Evolutionary conservation across 2,329 filamentous ascomycete species (phyloP).

Genomic region (Venturia asperata): DNA sequence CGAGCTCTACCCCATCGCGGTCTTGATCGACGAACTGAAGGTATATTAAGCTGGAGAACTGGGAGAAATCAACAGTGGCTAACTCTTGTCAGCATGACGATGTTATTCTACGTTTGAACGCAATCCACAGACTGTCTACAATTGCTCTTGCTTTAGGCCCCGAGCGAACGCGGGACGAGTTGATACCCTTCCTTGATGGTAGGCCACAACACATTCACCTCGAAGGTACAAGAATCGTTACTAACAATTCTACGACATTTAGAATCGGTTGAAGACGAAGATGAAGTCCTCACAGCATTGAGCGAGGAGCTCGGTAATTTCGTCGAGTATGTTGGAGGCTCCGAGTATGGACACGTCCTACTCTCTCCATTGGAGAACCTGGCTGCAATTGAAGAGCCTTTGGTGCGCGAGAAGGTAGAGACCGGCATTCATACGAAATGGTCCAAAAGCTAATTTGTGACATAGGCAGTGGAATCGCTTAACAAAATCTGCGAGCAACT

Average conservation of each 20-base stretch:
- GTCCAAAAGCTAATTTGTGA: conserved; percentile 26
- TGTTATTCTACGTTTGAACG: conserved; percentile 94
- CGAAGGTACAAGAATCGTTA: background rate
- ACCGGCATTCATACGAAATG: background rate
- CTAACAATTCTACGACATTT: conserved; percentile 30
- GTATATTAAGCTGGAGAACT: conserved; percentile 39
- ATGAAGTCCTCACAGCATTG: conserved; percentile 92
- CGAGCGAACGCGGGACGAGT: conserved; percentile 94
- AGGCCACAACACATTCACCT: conserved; percentile 26
- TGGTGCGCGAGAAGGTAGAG: conserved; percentile 89
- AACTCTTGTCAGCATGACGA: conserved; percentile 72
- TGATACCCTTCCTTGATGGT: conserved; percentile 99
- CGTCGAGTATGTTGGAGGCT: conserved; percentile 93
- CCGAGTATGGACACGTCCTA: conserved; percentile 90
- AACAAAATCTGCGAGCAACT: conserved; percentile 98
- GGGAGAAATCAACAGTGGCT: background rate
- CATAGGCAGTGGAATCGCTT: conserved; percentile 89
- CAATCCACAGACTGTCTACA: conserved; percentile 94
- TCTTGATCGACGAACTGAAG: conserved; percentile 99
- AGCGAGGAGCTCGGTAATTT: conserved; percentile 96
- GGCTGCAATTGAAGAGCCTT: conserved; percentile 94
- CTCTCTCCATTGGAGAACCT: conserved; percentile 96
- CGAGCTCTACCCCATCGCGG: conserved; percentile 99
- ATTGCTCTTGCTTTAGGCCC: conserved; percentile 94
- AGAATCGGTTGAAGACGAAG: conserved; percentile 99